Evolutionary conservation across 2,329 filamentous ascomycete genomes (phyloP).

Genomic region (Diaporthe citrichinensis): DNA sequence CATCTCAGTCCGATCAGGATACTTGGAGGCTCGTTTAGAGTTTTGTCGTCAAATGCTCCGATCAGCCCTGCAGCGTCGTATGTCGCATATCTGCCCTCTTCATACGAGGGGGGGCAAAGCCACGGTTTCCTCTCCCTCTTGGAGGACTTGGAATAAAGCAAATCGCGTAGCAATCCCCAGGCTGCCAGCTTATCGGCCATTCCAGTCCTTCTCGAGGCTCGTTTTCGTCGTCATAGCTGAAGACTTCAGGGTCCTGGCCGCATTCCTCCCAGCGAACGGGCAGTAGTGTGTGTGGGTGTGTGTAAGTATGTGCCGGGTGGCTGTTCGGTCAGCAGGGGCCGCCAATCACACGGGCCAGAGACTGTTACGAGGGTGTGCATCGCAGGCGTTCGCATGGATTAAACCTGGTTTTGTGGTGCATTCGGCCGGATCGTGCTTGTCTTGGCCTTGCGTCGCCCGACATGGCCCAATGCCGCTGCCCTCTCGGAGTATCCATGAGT

Average conservation of each 20-base stretch:
- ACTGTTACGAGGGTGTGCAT: conserved; percentile 18
- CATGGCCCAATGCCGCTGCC: conserved; percentile 35
- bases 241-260: conserved; percentile 1
- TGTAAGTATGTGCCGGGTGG: conserved; percentile 27
- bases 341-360: conserved; percentile 14
- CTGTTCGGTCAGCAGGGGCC: conserved; percentile 20
- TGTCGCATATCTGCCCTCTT: conserved; percentile 6
- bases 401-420: conserved; percentile 33
- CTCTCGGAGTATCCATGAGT: conserved; percentile 40
- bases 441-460: conserved; percentile 28
- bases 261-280: not conserved
- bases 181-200: not conserved
- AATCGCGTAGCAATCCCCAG: not conserved
- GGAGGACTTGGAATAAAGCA: not conserved
- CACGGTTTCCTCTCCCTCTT: not conserved
- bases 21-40: conserved; percentile 32
- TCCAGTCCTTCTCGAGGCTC: conserved; percentile 13
- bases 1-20: conserved; percentile 4
- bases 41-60: not conserved
- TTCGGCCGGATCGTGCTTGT: conserved; percentile 24
- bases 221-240: conserved; percentile 24
- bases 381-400: conserved; percentile 30
- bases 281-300: not conserved
- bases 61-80: conserved; percentile 14
- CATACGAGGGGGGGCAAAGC: conserved; percentile 14